Conservation (phyloP, 305 asterid species). For the Solanum hybrid region DNA sequence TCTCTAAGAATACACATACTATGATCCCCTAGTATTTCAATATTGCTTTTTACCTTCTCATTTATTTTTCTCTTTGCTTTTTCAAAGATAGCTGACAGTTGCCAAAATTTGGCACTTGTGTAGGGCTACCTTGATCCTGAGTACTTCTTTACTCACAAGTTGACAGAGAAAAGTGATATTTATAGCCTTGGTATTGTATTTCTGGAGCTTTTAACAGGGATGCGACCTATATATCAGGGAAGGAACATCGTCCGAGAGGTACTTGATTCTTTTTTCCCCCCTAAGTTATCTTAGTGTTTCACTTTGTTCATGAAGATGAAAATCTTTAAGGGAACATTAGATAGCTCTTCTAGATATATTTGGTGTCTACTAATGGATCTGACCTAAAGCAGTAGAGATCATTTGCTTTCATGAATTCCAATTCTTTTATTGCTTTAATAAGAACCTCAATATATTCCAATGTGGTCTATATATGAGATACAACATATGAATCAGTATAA, state of each 20-base stretch:
- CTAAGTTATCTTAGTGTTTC: background rate
- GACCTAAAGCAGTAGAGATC: background rate
- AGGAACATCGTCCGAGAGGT: slow-evolving; percentile 86
- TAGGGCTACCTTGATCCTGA: slow-evolving; percentile 92
- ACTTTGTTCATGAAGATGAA: background rate
- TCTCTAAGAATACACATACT: background rate
- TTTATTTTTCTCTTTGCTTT: background rate
- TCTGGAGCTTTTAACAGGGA: slow-evolving; percentile 67
- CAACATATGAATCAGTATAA: background rate
- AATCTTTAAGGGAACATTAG: background rate
- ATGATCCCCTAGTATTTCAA: background rate
- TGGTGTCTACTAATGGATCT: background rate
- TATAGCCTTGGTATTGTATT: slow-evolving; percentile 92
- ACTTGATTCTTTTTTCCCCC: background rate
- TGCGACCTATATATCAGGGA: slow-evolving; percentile 70
- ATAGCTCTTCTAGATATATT: background rate
- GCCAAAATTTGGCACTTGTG: slow-evolving; percentile 4
- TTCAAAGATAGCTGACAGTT: background rate
- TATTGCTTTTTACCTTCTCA: background rate
- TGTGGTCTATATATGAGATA: background rate
- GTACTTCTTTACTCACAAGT: slow-evolving; percentile 74
- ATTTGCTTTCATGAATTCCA: background rate
- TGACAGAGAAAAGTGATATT: slow-evolving; percentile 91
- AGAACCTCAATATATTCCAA: background rate
- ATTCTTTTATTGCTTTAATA: background rate